Evolutionary conservation across 345 rosid species (phyloP).

Genomic region (Eucalyptus victrix): DNA sequence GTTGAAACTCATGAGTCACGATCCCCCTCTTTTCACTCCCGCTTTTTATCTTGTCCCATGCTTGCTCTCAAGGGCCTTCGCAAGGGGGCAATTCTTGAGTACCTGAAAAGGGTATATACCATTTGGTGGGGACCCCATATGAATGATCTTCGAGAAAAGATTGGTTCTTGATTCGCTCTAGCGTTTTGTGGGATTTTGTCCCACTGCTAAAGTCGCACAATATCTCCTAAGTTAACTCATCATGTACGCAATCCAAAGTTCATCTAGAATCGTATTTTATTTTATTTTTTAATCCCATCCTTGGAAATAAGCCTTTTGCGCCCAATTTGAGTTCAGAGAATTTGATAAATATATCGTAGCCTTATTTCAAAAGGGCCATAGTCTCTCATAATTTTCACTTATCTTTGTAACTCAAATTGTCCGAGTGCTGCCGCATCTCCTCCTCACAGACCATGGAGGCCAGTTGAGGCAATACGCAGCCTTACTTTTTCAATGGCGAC

Average conservation of each 20-base stretch:
- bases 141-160: not conserved
- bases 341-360: not conserved
- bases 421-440: not conserved
- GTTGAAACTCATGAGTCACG: not conserved
- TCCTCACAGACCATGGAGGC: not conserved
- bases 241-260: not conserved
- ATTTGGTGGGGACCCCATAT: not conserved
- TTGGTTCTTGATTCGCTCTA: not conserved
- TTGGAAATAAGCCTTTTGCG: not conserved
- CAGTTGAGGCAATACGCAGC: not conserved
- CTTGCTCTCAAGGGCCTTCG: not conserved
- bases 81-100: not conserved
- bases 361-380: not conserved
- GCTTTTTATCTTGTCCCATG: not conserved
- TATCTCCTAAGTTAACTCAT: not conserved
- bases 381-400: not conserved
- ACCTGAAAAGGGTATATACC: not conserved
- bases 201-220: not conserved
- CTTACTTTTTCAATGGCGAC: not conserved
- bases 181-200: not conserved
- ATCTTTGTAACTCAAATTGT: not conserved
- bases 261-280: not conserved
- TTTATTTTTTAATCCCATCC: not conserved
- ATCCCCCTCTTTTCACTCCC: not conserved
- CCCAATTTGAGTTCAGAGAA: not conserved